Conservation (phyloP, 1,284 basidiomycete species). For the Violaceomyces palustris region DNA sequence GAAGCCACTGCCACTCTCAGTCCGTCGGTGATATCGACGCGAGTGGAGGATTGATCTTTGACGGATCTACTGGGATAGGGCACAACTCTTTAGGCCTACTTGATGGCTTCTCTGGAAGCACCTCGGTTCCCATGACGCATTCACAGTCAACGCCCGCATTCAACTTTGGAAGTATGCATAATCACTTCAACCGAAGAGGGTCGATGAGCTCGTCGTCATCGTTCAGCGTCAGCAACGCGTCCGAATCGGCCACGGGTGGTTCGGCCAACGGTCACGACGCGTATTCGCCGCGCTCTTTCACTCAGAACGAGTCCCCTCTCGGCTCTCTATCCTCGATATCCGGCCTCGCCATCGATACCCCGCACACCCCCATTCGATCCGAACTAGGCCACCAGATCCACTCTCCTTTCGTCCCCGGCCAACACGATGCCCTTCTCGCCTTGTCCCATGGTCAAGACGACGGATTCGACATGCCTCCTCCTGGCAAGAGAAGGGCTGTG, state of each 20-base stretch:
- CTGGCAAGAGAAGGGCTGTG: constrained; percentile 14
- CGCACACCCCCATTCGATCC: constrained; percentile 7
- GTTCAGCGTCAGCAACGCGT: constrained; percentile 11
- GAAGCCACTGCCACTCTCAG: no score
- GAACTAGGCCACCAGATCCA: constrained; percentile 11
- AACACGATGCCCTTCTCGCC: constrained; percentile 24
- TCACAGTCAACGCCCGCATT: constrained; percentile 18
- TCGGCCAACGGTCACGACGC: constrained; percentile 4
- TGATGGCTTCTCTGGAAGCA: constrained; percentile 6
- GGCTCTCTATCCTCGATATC: constrained; percentile 22
- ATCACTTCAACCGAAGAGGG: constrained; percentile 9
- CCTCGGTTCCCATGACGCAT: constrained; percentile 19
- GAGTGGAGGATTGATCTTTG: no score
- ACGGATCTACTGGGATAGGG: no score
- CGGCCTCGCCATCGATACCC: constrained; percentile 22
- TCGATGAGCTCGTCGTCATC: constrained; percentile 32
- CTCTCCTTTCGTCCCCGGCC: constrained; percentile 13
- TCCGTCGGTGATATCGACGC: no score
- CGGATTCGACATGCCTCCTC: constrained; percentile 18
- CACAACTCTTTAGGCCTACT: constrained; percentile 26
- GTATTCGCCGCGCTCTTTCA: constrained; percentile 27
- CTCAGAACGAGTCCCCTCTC: constrained; percentile 20
- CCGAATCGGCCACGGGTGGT: no score
- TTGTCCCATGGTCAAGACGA: constrained; percentile 22
- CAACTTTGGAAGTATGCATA: constrained; percentile 5